Evolutionary conservation across 192 early-diverging fungal genomes (phyloP), one percentile per base, ranked within the genome.

Genomic region (Backusella luteola): DNA sequence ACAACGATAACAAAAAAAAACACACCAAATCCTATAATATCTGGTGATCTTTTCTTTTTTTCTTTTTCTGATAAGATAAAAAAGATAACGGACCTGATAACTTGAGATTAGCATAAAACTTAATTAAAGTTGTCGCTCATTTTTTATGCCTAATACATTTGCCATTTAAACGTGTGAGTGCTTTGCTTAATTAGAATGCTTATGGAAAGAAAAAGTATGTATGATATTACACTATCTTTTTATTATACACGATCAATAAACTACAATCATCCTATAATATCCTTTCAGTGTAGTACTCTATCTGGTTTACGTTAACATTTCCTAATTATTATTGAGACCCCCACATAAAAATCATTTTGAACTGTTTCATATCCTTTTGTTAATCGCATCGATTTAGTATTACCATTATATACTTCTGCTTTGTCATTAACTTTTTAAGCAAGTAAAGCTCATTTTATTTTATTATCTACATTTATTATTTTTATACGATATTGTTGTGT

Each of bases 381-480:
- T 56, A 21, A 26, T 23, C 6, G 6, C 19, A 56, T 8, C 7
- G 6, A 56, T 56, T 63, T 29, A 29, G 56, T 63, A 63, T 63
- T 29, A 26, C 4, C 23, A 14, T 49, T 29, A 26, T 5, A 32
- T 39, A 9, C 38, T 12, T 39, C 21, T 8, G 19, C 21, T 56
- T 39, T 21, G 17, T 21, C 19, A 21, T 56, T 2, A 44, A 5
- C 42, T 17, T 56, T 56, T 56, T 21, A 26, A 63, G 29, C 3
- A 12, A 29, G 26, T 63, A 4, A 29, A 29, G 9, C 32, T 63
- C 53, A 12, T 59, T 26, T 23, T 8, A 59, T 26, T 59, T 53
- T 53, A n/a, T 53, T 53, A 53, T 53, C 52, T 53, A 53, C n/a
- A 56, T 56, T 56, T 56, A 56, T 56, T 6, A n/a, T n/a, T n/a